Percentiles rank a stretch among this genome's conserved stretches.
These are phyloP conservation scores for Sabuloglossum arenarium DNA, from an alignment of 495 filamentous ascomycete genomes.

Conservation along the genomic window DNA sequence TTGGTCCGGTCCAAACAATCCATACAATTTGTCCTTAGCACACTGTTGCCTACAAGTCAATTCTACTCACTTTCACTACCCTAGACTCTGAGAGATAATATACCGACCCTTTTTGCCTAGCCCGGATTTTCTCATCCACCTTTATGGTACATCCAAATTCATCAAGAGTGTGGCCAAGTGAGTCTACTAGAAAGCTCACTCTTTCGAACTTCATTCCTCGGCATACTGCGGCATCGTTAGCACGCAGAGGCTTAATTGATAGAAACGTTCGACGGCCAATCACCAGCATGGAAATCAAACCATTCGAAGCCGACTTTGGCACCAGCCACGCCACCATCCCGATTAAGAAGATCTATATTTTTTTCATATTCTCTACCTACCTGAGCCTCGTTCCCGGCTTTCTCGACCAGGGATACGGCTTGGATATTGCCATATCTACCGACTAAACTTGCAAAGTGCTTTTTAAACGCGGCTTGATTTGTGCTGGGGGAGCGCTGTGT, in stretches of 20 bases:
- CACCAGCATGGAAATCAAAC: conserved; percentile 80
- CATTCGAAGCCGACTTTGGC: conserved; percentile 52
- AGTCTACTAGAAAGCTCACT: conserved; percentile 54
- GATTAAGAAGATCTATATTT: conserved; percentile 37
- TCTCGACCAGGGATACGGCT: conserved; percentile 71
- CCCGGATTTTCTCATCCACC: conserved; percentile 24
- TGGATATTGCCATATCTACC: conserved; percentile 55
- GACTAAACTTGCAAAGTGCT: conserved; percentile 50
- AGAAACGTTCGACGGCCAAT: neutral
- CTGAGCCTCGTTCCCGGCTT: conserved; percentile 54
- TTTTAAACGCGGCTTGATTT: conserved; percentile 56
- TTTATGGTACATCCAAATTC: conserved; percentile 42
- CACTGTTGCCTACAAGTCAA: conserved; percentile 16
- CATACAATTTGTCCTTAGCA: conserved; percentile 89
- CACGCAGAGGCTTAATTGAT: conserved; percentile 9
- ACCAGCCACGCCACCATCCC: conserved; percentile 31
- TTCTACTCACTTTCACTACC: neutral
- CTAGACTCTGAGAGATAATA: neutral
- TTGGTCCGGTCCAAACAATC: conserved; percentile 42
- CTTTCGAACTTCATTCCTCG: conserved; percentile 96
- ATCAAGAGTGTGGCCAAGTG: conserved; percentile 39
- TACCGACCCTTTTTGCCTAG: conserved; percentile 31
- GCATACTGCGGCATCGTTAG: conserved; percentile 23
- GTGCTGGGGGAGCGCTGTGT: conserved; percentile 54
- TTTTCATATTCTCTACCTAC: conserved; percentile 60